Percentiles rank a stretch among this genome's conserved stretches.
Evolutionary conservation across 2,329 filamentous ascomycete species (phyloP).

Genomic region (Rutstroemia sydowiana): DNA sequence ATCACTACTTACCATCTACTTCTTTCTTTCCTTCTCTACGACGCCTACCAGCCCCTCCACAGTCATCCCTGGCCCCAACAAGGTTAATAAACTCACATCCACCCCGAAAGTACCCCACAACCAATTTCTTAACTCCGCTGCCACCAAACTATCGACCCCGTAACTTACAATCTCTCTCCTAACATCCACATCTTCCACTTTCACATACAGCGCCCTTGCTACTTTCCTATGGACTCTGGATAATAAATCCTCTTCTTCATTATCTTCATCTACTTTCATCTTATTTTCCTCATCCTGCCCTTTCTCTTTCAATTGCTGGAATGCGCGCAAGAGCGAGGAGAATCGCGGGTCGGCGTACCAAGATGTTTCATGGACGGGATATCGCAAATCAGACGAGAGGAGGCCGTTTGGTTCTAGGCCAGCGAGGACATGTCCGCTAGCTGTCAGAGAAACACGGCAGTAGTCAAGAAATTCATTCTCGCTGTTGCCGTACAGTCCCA

Average conservation of each 20-base stretch:
- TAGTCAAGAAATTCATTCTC: constrained; percentile 13
- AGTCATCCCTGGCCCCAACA: no score
- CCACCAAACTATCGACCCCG: constrained; percentile 21
- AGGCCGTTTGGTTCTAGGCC: background rate
- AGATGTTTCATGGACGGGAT: background rate
- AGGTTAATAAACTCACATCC: no score
- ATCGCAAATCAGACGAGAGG: background rate
- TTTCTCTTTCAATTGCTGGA: background rate
- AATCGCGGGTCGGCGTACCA: background rate
- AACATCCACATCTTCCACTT: constrained; percentile 39
- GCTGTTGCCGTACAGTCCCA: constrained; percentile 12
- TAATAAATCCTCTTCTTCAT: constrained; percentile 30
- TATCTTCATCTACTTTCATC: background rate
- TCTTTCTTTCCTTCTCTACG: no score
- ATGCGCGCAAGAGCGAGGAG: background rate
- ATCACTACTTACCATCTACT: no score
- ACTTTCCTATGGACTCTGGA: constrained; percentile 35
- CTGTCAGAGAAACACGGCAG: background rate
- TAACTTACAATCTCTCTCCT: no score
- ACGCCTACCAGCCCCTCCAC: no score
- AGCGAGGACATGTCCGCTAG: background rate
- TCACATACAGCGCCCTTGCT: constrained; percentile 39
- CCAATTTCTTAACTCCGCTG: constrained; percentile 22
- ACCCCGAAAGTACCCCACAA: no score
- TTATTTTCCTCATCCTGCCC: background rate